These are phyloP conservation scores for Yamadazyma philogaea DNA, from an alignment of 805 yeast species.

Conservation along the genomic window DNA sequence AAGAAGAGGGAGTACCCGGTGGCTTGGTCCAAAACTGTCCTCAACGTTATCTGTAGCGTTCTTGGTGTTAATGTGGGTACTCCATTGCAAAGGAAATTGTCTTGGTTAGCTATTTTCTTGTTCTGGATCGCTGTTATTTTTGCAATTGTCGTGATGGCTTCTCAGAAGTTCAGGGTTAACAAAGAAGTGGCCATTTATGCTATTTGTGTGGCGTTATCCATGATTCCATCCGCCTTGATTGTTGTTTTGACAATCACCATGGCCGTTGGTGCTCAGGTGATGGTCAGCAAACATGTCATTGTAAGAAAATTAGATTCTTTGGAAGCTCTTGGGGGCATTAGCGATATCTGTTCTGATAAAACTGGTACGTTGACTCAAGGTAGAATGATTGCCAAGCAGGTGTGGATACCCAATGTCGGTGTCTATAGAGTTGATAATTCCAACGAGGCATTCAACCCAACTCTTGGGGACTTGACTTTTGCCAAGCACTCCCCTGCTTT, in stretches of 20 bases:
- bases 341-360: constrained; percentile 40
- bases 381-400: constrained; percentile 35
- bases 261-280: constrained; percentile 41
- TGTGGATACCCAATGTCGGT: constrained; percentile 36
- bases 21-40: constrained; percentile 35
- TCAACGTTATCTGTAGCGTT: constrained; percentile 42
- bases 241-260: constrained; percentile 39
- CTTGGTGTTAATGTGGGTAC: constrained; percentile 49
- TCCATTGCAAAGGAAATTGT: constrained; percentile 43
- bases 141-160: constrained; percentile 38
- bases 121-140: constrained; percentile 44
- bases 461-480: constrained; percentile 40
- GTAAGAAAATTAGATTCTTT: constrained; percentile 36
- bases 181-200: constrained; percentile 38
- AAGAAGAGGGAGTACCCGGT: constrained; percentile 34
- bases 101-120: constrained; percentile 49
- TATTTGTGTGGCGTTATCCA: constrained; percentile 39
- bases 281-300: constrained; percentile 35
- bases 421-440: constrained; percentile 31
- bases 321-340: constrained; percentile 38
- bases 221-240: constrained; percentile 39
- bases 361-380: constrained; percentile 41
- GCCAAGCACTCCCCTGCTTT: constrained; percentile 25
- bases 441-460: constrained; percentile 34
- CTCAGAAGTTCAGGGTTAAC: constrained; percentile 32